Conservation (phyloP, 805 yeast species). For the Wickerhamomyces canadensis region DNA sequence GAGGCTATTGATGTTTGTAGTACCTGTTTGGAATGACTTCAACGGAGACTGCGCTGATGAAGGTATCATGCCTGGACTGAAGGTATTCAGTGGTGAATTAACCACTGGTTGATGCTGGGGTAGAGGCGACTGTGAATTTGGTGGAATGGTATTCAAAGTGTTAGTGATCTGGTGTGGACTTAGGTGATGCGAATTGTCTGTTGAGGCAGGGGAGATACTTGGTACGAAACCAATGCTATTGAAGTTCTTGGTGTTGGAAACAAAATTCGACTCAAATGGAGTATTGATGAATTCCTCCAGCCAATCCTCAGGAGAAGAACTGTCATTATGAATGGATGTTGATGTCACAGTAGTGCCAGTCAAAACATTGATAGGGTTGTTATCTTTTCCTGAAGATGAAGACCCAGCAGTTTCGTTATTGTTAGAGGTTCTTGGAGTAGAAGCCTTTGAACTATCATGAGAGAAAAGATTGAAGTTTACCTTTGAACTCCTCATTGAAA, state of each 20-base stretch:
- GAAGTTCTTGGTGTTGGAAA: conserved; percentile 35
- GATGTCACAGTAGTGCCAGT: conserved; percentile 11
- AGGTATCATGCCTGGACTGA: neutral
- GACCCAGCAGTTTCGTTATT: conserved; percentile 4
- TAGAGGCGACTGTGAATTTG: neutral
- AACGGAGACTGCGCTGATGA: neutral
- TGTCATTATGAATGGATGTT: conserved; percentile 16
- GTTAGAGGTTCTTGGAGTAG: conserved; percentile 9
- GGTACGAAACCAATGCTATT: conserved; percentile 53
- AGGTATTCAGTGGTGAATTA: conserved; percentile 7
- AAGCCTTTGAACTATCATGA: conserved; percentile 6
- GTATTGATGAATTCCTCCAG: conserved; percentile 63
- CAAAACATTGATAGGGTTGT: no score
- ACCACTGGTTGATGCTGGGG: conserved; percentile 20
- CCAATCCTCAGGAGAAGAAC: conserved; percentile 48
- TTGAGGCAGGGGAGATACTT: conserved; percentile 16
- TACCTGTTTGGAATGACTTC: neutral
- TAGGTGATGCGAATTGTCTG: conserved; percentile 9
- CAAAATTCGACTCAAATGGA: conserved; percentile 54
- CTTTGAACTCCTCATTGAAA: conserved; percentile 13
- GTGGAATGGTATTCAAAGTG: conserved; percentile 1
- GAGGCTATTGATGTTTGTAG: neutral
- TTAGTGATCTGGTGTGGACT: neutral
- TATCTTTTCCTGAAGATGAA: conserved; percentile 1
- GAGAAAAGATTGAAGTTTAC: conserved; percentile 15